phyloP scores from a whole-genome alignment of 176 grass and related monocot species.

The Aegilops tauschii region DNA sequence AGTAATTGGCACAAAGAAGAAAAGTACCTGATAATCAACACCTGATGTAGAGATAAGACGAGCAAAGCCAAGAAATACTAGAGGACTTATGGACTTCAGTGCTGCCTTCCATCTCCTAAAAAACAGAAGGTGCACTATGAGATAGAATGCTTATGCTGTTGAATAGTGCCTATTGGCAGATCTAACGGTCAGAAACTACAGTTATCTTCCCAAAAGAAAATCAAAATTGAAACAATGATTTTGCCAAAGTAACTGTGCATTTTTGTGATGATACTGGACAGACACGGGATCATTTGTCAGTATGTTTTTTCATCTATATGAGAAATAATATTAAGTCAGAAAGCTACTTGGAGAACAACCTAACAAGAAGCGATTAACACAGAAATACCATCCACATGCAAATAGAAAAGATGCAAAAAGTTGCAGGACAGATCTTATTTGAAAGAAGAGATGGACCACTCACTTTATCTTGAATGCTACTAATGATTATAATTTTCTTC shows the following conservation, averaged over 20 bases:
- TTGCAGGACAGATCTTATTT: not conserved
- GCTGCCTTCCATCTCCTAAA: slow-evolving; percentile 60
- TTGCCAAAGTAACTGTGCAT: not conserved
- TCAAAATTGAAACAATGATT: not conserved
- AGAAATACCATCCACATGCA: not conserved
- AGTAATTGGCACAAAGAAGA: slow-evolving; percentile 13
- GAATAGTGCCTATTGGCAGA: slow-evolving; percentile 2
- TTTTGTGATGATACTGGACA: slow-evolving; percentile 17
- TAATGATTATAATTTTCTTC: not conserved
- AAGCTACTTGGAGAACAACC: not conserved
- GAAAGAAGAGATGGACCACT: not conserved
- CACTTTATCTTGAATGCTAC: not conserved
- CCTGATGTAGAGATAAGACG: slow-evolving; percentile 81
- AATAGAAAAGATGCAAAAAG: not conserved
- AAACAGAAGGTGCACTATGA: slow-evolving; percentile 31
- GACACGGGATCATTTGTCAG: not conserved
- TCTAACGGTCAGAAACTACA: not conserved
- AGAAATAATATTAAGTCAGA: not conserved
- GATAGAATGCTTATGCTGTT: slow-evolving; percentile 8
- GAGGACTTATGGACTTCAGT: slow-evolving; percentile 68
- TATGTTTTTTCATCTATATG: not conserved
- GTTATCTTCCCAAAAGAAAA: not conserved
- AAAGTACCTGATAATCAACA: slow-evolving; percentile 91
- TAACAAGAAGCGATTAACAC: not conserved
- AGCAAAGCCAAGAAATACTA: slow-evolving; percentile 84